Evolutionary conservation across 2,329 filamentous ascomycete genomes (phyloP).

Genomic region (Ceratocystis cubensis): DNA sequence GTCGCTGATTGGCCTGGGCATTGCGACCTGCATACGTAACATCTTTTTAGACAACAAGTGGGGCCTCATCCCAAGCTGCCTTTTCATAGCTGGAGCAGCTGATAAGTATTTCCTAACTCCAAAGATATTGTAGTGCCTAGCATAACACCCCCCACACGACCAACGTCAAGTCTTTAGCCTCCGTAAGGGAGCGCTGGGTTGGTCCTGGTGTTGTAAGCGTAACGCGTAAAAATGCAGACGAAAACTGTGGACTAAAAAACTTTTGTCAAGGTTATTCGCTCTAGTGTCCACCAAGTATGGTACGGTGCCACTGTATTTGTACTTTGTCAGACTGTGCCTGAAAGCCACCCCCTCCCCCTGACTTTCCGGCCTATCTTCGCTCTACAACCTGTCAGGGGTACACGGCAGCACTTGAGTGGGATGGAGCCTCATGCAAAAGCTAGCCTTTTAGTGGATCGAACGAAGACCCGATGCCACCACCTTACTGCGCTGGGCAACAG

Average conservation of each 20-base stretch:
- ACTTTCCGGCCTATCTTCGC: neutral
- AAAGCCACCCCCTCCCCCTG: neutral
- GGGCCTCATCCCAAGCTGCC: neutral
- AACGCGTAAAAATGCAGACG: too few relatives aligned
- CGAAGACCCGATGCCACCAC: neutral
- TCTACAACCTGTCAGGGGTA: neutral
- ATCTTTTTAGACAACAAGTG: neutral
- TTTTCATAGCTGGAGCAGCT: neutral
- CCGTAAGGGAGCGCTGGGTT: too few relatives aligned
- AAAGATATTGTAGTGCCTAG: too few relatives aligned
- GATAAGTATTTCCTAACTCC: too few relatives aligned
- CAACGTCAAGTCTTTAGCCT: too few relatives aligned
- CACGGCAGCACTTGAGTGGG: neutral
- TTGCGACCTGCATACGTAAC: constrained; percentile 9
- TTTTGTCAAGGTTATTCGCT: too few relatives aligned
- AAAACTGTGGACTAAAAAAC: too few relatives aligned
- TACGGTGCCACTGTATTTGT: neutral
- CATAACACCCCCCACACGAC: too few relatives aligned
- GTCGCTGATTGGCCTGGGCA: neutral
- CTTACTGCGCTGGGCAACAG: too few relatives aligned
- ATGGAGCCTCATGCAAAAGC: neutral
- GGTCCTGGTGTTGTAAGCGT: too few relatives aligned
- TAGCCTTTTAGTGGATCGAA: neutral
- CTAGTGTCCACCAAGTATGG: too few relatives aligned
- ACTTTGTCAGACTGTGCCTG: constrained; percentile 4